Percentiles rank a stretch among this genome's conserved stretches.
phyloP scores from a whole-genome alignment of 2,329 filamentous ascomycete genomes.

The Phaeosphaeriaceae sp. region DNA sequence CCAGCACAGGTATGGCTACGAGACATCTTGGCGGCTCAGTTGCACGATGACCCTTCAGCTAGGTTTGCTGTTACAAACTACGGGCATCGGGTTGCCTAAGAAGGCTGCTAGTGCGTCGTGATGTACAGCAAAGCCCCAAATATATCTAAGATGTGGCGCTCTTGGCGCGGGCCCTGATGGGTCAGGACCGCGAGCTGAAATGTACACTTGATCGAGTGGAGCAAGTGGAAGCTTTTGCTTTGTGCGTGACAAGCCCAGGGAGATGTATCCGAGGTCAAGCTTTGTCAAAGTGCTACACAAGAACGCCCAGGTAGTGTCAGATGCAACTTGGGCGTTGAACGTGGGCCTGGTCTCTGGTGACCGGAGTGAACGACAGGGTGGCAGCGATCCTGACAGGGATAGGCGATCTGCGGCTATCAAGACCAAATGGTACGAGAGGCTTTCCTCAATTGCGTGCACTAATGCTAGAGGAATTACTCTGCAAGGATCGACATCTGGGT shows the following conservation, averaged over 20 bases:
- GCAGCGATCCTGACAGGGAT: neutral
- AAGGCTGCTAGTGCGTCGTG: neutral
- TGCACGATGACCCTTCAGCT: slow-evolving; percentile 7
- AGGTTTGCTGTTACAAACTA: slow-evolving; percentile 2
- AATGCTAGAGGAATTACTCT: no score
- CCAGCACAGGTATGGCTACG: slow-evolving; percentile 6
- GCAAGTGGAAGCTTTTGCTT: neutral
- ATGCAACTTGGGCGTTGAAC: slow-evolving; percentile 1
- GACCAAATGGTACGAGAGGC: no score
- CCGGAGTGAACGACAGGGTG: neutral
- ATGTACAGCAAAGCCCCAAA: slow-evolving; percentile 5
- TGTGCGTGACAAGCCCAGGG: neutral
- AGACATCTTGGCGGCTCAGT: slow-evolving; percentile 3
- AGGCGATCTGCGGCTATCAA: slow-evolving; percentile 1
- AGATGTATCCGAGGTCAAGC: neutral
- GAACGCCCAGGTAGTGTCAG: neutral
- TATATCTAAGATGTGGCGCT: slow-evolving; percentile 9
- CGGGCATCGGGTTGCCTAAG: slow-evolving; percentile 2
- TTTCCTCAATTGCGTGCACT: no score
- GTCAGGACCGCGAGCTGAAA: slow-evolving; percentile 7
- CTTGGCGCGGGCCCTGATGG: slow-evolving; percentile 6
- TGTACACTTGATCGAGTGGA: neutral
- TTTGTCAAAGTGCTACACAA: neutral
- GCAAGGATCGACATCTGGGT: no score
- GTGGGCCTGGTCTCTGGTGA: neutral